Base-by-base conservation (phyloP, 1,139 yeast genomes). In the Kurtzmaniella quercitrusa region DNA sequence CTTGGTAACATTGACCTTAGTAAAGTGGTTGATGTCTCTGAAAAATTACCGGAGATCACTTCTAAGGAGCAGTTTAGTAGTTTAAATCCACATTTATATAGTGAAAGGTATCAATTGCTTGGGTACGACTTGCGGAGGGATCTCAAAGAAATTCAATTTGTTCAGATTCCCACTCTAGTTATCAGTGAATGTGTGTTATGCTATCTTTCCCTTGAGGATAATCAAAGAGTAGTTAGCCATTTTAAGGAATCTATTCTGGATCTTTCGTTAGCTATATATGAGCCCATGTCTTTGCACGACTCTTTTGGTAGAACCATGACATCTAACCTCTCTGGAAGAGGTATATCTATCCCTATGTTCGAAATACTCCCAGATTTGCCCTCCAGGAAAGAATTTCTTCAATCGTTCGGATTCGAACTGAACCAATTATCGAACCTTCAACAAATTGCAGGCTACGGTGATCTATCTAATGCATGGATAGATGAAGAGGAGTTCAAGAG, bases 111-210 rank as follows among this genome's bases (percentile, higher is more conserved):
- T 56, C 79, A 75, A 51, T 57, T 85, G 33, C 63, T 75, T 43
- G 82, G 84, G 0, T 48, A 63, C 12, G 94, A 86, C 57, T 62
- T 86, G 39, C 66, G 91, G 11, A 41, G 51, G 1, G 41, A 10
- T 33, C 25, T 41, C 27, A 42, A 15, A 40, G 25, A 27, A 43
- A 31, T 36, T 41, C 9, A 19, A 21, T 4, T 34, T 41, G n/a
- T 27, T 42, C 15, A 25, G 0, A 41, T 65, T 1, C 94, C 95
- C 1, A 89, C 97, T 0, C 58, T 93, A 9, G 65, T 91, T 2
- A 65, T 93, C 23, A 84, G 95, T 46, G 98, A 93, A 62, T 93
- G 98, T 63, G 91, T 91, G 41, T 68, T 93, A 27, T 93, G 98
- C 59, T 93, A 93, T 57, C 61, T 88, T 48, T 74, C 79, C 3